phyloP scores from a whole-genome alignment of 345 rosid genomes.

The Cardamine occulta region DNA sequence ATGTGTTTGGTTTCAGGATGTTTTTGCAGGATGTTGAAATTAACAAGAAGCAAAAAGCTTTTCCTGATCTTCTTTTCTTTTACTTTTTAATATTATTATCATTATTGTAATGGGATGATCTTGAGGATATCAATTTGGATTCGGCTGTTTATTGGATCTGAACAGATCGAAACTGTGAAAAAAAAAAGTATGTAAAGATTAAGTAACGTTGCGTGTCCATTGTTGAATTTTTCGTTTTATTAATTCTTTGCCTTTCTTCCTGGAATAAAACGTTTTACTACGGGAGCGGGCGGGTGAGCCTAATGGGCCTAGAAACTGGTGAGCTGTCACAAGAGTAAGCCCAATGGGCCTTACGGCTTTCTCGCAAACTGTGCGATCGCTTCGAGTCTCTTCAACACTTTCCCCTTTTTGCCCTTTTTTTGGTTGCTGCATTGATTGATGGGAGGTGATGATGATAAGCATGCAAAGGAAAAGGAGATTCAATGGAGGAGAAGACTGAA shows the following conservation, averaged over 20 bases:
- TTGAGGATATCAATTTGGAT: constrained; percentile 36
- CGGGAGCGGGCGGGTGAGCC: not conserved
- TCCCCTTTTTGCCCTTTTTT: not conserved
- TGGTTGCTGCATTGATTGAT: not conserved
- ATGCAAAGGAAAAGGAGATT: not conserved
- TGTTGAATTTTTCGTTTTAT: constrained; percentile 19
- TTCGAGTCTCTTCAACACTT: not conserved
- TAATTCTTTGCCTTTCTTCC: not conserved
- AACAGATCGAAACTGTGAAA: constrained; percentile 22
- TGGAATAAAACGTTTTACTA: not conserved
- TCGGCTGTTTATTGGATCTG: constrained; percentile 26
- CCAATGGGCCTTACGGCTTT: constrained; percentile 24
- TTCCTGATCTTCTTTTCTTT: constrained; percentile 1
- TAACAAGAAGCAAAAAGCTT: constrained; percentile 27
- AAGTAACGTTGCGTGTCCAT: constrained; percentile 26
- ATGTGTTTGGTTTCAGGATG: constrained; percentile 28
- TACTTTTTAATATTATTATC: not conserved
- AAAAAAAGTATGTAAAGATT: constrained; percentile 27
- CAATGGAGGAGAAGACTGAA: constrained; percentile 26
- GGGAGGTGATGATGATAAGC: constrained; percentile 5
- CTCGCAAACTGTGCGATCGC: constrained; percentile 22
- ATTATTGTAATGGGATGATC: constrained; percentile 36
- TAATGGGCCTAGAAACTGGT: not conserved
- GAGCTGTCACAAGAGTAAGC: not conserved
- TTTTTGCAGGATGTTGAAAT: constrained; percentile 32